phyloP scores from a whole-genome alignment of 495 filamentous ascomycete genomes.

The Umbilicaria muhlenbergii region DNA sequence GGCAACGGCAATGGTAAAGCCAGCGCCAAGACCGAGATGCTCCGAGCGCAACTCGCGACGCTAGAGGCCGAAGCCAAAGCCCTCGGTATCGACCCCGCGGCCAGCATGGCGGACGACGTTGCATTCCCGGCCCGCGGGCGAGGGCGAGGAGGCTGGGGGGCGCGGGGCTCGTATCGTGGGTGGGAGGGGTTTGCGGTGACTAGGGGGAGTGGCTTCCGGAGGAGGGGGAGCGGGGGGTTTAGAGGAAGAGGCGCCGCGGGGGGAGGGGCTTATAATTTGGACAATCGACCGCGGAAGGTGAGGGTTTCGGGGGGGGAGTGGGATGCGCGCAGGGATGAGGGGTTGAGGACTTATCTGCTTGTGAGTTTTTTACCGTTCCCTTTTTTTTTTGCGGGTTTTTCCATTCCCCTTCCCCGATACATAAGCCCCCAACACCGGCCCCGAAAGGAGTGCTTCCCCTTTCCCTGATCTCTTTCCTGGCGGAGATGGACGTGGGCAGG shows the following conservation, averaged over 20 bases:
- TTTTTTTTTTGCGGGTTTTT: neutral
- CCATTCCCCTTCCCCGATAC: too few relatives aligned
- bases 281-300: slow-evolving; percentile 73
- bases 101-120: slow-evolving; percentile 18
- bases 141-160: slow-evolving; percentile 27
- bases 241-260: slow-evolving; percentile 25
- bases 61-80: slow-evolving; percentile 74
- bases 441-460: too few relatives aligned
- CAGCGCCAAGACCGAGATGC: slow-evolving; percentile 44
- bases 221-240: slow-evolving; percentile 31
- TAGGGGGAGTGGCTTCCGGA: slow-evolving; percentile 20
- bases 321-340: slow-evolving; percentile 61
- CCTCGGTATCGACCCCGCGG: slow-evolving; percentile 57
- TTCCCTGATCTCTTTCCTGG: too few relatives aligned
- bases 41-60: slow-evolving; percentile 65
- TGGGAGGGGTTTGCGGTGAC: slow-evolving; percentile 22
- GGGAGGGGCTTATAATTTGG: slow-evolving; percentile 58
- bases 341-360: slow-evolving; percentile 69
- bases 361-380: slow-evolving; percentile 34
- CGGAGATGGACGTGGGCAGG: too few relatives aligned
- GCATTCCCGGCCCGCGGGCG: slow-evolving; percentile 19
- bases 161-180: slow-evolving; percentile 24
- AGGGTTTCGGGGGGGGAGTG: slow-evolving; percentile 55
- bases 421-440: too few relatives aligned
- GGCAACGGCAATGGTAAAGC: slow-evolving; percentile 24